Base-by-base conservation (phyloP, 805 yeast species). In the Myxozyma lipomycoides region DNA sequence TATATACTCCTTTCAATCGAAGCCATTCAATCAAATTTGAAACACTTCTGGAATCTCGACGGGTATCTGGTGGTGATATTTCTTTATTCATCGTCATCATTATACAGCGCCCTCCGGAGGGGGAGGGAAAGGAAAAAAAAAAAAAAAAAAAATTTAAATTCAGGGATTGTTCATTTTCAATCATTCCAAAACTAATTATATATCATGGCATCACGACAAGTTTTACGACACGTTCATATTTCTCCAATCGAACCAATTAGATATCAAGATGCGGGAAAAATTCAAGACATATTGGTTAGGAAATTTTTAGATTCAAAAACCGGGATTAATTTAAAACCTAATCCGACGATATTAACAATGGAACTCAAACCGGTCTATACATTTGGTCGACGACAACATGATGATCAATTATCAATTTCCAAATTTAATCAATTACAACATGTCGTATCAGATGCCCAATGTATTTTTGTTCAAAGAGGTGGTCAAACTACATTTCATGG, bases 401-500 rank as follows among this genome's bases (percentile, higher is more conserved):
- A 76, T 26, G 64, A 26, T 42, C 60, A 2, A 19, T 49, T 41
- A 59, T 50, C 58, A 63, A 26, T 30, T 15, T 17, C 6, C 32
- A 40, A 37, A 17, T 30, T 45, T 23, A 34, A 34, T 21, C 35
- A 22, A 18, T 26, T 49, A 68, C 63, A 46, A 55, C 40, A 54
- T 64, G 55, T 43, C 52, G 40, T 59, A 15, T 46, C 48, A 1
- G 51, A 46, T 9, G 83, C 89, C 15, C 74, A 74, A 26, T 86
- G 80, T 62, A 76, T 82, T n/a, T 91, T 86, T 61, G 78, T 93
- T 0, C 81, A 81, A 47, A 73, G 99, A 55, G 99, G 99, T 15
- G 99, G 99, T 0, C 95, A 93, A 65, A 80, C 93, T 1, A 93
- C 98, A 0, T 93, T 86, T 73, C 99, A 93, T 70, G 98, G 98